These are phyloP conservation scores for Lanmaoa rubissima DNA, from an alignment of 768 basidiomycete genomes.

Conservation along the genomic window DNA sequence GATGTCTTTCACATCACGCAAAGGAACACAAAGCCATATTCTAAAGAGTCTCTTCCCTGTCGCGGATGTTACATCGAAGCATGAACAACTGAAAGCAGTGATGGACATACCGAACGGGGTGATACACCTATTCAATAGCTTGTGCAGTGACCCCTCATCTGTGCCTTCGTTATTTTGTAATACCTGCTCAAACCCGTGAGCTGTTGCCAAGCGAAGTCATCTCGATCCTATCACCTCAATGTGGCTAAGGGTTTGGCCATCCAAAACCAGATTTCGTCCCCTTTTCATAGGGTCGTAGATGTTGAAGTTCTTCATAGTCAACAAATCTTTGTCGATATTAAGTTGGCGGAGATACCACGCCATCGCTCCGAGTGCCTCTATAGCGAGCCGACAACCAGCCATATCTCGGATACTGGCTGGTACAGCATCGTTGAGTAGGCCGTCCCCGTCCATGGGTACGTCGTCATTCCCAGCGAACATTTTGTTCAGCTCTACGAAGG, in stretches of 20 bases:
- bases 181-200: constrained; percentile 45
- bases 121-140: constrained; percentile 76
- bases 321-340: constrained; percentile 93
- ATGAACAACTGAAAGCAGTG: constrained; percentile 5
- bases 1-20: constrained; percentile 79
- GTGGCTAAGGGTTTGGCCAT: constrained; percentile 94
- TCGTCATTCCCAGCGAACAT: constrained; percentile 56
- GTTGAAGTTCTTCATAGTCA: constrained; percentile 97
- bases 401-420: constrained; percentile 78
- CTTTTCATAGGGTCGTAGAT: constrained; percentile 93
- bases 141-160: constrained; percentile 84
- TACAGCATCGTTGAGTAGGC: constrained; percentile 34
- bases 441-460: constrained; percentile 47
- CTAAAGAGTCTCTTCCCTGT: constrained; percentile 92
- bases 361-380: constrained; percentile 88
- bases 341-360: constrained; percentile 92
- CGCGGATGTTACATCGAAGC: constrained; percentile 7
- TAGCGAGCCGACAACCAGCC: constrained; percentile 60
- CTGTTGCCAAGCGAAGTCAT: not conserved
- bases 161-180: constrained; percentile 92
- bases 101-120: constrained; percentile 78
- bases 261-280: constrained; percentile 82
- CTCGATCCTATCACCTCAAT: constrained; percentile 62
- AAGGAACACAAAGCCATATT: constrained; percentile 93
- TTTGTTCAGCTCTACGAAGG: constrained; percentile 61